phyloP scores from a whole-genome alignment of 1,284 basidiomycete species.

The Hemileia vastatrix region DNA sequence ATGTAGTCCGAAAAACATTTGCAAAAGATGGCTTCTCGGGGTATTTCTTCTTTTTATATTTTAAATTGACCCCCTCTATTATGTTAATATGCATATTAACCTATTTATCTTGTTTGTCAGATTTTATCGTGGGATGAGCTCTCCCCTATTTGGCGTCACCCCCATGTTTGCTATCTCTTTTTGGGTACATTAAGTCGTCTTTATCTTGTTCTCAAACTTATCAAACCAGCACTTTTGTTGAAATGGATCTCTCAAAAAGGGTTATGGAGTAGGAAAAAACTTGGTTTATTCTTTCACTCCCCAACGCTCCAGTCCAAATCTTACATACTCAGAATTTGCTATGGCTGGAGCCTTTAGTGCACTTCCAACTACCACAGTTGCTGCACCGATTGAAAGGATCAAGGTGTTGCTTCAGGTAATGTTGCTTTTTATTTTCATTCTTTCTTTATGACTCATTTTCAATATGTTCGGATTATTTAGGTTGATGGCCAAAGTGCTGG shows the following conservation, averaged over 20 bases:
- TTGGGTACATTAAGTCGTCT: conserved; percentile 53
- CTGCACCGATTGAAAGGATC: conserved; percentile 90
- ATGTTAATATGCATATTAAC: not conserved
- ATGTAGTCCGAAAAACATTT: conserved; percentile 83
- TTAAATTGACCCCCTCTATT: not conserved
- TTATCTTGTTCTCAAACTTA: not conserved
- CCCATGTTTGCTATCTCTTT: conserved; percentile 98
- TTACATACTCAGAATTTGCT: conserved; percentile 77
- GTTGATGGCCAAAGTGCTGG: conserved; percentile 41
- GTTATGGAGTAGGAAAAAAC: conserved; percentile 87
- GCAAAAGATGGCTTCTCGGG: conserved; percentile 80
- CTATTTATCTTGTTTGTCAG: conserved; percentile 48
- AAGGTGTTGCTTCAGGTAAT: conserved; percentile 84
- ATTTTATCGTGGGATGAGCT: conserved; percentile 91
- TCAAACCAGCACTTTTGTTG: not conserved
- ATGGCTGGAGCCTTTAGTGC: conserved; percentile 90
- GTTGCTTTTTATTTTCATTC: conserved; percentile 3
- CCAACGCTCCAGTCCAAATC: conserved; percentile 52
- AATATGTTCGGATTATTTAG: not conserved
- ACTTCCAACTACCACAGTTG: conserved; percentile 79
- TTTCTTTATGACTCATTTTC: not conserved
- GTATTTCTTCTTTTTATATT: conserved; percentile 48
- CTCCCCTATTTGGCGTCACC: conserved; percentile 89
- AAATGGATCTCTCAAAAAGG: conserved; percentile 41
- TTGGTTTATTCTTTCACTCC: conserved; percentile 59